These are phyloP conservation scores for Cutaneotrichosporon curvatum DNA, from an alignment of 1,284 basidiomycete genomes.

Conservation along the genomic window DNA sequence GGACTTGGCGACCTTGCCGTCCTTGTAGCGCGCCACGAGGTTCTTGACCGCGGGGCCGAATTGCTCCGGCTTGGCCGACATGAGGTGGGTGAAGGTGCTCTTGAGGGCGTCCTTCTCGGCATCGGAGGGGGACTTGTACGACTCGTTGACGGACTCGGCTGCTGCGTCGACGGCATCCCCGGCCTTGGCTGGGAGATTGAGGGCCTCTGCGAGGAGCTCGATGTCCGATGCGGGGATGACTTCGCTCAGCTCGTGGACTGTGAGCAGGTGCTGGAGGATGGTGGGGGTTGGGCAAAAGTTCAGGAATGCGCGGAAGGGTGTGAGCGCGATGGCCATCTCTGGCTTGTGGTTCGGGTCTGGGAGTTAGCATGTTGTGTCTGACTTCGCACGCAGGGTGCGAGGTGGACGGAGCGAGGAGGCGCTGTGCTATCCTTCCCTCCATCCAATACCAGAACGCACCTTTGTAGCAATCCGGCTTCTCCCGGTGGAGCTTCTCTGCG, in stretches of 20 bases:
- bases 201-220: constrained; percentile 53
- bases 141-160: constrained; percentile 32
- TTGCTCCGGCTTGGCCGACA: constrained; percentile 58
- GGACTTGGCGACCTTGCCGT: constrained; percentile 31
- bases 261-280: constrained; percentile 55
- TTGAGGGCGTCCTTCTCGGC: constrained; percentile 60
- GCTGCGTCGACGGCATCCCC: constrained; percentile 11
- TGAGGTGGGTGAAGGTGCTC: constrained; percentile 70
- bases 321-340: constrained; percentile 95
- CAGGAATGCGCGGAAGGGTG: constrained; percentile 73
- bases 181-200: constrained; percentile 45
- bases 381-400: no score
- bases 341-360: constrained; percentile 52
- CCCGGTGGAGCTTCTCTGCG: constrained; percentile 66
- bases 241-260: constrained; percentile 68
- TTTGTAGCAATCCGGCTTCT: constrained; percentile 81
- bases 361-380: no score
- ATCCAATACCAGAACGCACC: constrained; percentile 51
- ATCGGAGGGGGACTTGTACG: constrained; percentile 34
- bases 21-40: constrained; percentile 61
- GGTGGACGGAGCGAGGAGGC: no score
- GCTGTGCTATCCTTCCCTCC: no score
- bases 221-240: constrained; percentile 56
- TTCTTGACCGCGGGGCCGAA: constrained; percentile 55
- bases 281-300: constrained; percentile 53